These are phyloP conservation scores for Dryadomyces sulphureus DNA, from an alignment of 2,329 filamentous ascomycete genomes.

Conservation along the genomic window DNA sequence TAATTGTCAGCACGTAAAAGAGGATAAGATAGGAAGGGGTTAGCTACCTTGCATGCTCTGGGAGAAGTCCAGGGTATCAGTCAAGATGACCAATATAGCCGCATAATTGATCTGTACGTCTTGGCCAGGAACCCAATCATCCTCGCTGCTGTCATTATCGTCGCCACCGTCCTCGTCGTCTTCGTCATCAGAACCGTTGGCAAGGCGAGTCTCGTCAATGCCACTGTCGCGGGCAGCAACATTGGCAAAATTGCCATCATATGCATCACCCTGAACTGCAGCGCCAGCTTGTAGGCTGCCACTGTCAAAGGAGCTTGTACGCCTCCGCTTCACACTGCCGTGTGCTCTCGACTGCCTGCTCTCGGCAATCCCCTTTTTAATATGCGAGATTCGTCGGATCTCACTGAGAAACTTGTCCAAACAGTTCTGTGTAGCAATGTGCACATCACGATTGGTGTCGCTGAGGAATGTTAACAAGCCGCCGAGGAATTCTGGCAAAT, in stretches of 20 bases:
- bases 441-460: slow-evolving; percentile 85
- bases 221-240: slow-evolving; percentile 35
- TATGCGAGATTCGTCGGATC: slow-evolving; percentile 83
- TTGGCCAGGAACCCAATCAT: slow-evolving; percentile 94
- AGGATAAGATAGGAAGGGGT: background rate
- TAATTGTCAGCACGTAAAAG: slow-evolving; percentile 1
- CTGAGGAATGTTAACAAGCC: slow-evolving; percentile 85
- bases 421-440: slow-evolving; percentile 77
- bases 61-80: slow-evolving; percentile 73
- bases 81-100: slow-evolving; percentile 81
- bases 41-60: slow-evolving; percentile 35
- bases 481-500: slow-evolving; percentile 78
- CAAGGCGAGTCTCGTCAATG: slow-evolving; percentile 38
- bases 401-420: slow-evolving; percentile 83
- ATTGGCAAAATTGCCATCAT: slow-evolving; percentile 36
- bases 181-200: slow-evolving; percentile 86
- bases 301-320: slow-evolving; percentile 44
- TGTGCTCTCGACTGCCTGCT: slow-evolving; percentile 50
- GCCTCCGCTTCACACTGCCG: slow-evolving; percentile 53
- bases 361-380: slow-evolving; percentile 85
- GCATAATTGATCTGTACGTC: slow-evolving; percentile 91
- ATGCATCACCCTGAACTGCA: slow-evolving; percentile 33
- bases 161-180: slow-evolving; percentile 68
- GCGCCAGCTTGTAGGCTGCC: slow-evolving; percentile 42
- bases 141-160: slow-evolving; percentile 53